Conservation (phyloP, 768 basidiomycete genomes). For the Collybia mongolica region DNA sequence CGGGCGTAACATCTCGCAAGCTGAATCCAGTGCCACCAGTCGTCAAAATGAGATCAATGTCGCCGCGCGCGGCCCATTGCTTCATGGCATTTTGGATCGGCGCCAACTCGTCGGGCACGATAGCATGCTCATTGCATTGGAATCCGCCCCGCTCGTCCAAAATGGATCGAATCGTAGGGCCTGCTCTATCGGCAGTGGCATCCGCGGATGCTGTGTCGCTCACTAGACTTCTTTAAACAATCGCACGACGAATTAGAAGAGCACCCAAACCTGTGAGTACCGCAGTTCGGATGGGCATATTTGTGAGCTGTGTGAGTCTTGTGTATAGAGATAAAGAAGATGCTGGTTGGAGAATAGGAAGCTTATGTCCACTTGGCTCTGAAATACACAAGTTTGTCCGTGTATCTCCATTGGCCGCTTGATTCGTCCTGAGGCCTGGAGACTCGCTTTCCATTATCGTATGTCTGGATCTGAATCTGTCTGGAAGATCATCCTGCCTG, state of each 20-base stretch:
- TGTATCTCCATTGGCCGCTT: too few species aligned
- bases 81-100: conserved; percentile 49
- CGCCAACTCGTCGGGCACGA: conserved; percentile 68
- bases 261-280: conserved; percentile 27
- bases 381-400: too few species aligned
- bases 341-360: too few species aligned
- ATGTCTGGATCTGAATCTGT: too few species aligned
- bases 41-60: conserved; percentile 73
- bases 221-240: conserved; percentile 36
- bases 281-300: conserved; percentile 24
- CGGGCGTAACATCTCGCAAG: conserved; percentile 76
- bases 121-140: conserved; percentile 8
- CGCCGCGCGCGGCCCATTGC: conserved; percentile 39
- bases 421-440: too few species aligned
- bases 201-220: conserved; percentile 68
- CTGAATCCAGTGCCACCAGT: conserved; percentile 91
- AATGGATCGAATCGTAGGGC: conserved; percentile 58
- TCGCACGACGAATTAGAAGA: not conserved
- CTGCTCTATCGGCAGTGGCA: conserved; percentile 57
- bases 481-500: too few species aligned
- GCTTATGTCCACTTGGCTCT: too few species aligned
- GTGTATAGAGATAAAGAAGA: too few species aligned
- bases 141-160: conserved; percentile 26
- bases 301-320: not conserved
- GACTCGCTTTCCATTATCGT: too few species aligned